Percentiles rank a stretch among this genome's conserved stretches.
Evolutionary conservation across 352 stramenopile genomes (phyloP).

Genomic region (Phytopythium mirpurense): DNA sequence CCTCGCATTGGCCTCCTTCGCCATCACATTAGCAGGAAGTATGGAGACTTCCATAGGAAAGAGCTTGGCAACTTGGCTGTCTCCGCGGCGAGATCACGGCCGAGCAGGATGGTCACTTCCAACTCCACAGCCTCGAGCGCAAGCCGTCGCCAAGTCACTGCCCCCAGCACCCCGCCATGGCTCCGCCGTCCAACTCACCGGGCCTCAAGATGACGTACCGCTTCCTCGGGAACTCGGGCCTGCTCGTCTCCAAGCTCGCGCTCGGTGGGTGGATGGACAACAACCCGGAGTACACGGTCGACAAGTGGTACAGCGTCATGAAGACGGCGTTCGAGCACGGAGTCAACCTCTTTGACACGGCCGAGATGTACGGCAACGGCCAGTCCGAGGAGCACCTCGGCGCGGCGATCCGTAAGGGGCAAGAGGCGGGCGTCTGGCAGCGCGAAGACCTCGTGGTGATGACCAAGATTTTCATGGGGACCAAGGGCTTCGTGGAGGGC

Average conservation of each 20-base stretch:
- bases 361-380: conserved; percentile 25
- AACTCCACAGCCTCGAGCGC: neutral
- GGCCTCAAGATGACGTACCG: conserved; percentile 31
- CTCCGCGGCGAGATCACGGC: neutral
- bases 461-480: conserved; percentile 48
- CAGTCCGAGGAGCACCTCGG: conserved; percentile 29
- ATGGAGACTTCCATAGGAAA: no score
- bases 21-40: no score
- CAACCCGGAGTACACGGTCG: conserved; percentile 9
- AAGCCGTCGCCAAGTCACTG: neutral
- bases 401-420: conserved; percentile 33
- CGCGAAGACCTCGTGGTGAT: conserved; percentile 52
- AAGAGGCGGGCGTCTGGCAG: conserved; percentile 24
- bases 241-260: conserved; percentile 36
- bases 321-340: conserved; percentile 15
- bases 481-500: conserved; percentile 11
- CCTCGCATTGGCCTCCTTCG: no score
- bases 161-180: neutral
- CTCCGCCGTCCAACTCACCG: neutral
- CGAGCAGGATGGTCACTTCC: neutral
- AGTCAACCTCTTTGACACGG: conserved; percentile 49
- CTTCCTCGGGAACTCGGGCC: conserved; percentile 32
- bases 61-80: no score
- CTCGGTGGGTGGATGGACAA: conserved; percentile 35
- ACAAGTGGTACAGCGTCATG: conserved; percentile 12